Conservation (phyloP, 208 protist species). For the Acanthamoeba healyi region DNA sequence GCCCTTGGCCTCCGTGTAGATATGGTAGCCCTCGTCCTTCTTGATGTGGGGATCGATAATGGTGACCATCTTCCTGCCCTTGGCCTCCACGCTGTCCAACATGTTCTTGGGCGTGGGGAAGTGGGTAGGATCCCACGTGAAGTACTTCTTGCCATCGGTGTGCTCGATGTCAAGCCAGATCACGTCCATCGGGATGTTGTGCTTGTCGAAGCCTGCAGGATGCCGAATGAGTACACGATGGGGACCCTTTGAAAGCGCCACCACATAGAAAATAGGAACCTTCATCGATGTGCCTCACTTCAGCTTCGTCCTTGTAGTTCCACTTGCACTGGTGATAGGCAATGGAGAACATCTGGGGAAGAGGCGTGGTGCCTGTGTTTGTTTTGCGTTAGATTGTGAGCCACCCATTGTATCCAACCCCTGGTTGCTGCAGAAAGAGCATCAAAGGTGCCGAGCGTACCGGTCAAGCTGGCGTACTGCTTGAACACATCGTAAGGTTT, state of each 20-base stretch:
- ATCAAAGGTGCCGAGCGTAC: not conserved
- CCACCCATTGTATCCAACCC: not conserved
- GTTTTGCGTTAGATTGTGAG: no score
- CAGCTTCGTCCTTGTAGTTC: constrained; percentile 95
- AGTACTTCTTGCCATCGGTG: constrained; percentile 98
- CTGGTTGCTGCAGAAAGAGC: no score
- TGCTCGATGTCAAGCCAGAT: constrained; percentile 99
- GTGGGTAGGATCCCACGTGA: constrained; percentile 97
- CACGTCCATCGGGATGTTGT: constrained; percentile 98
- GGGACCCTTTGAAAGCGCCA: not conserved
- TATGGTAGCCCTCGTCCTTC: constrained; percentile 82
- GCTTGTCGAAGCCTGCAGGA: constrained; percentile 93
- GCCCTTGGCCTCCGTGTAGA: constrained; percentile 77
- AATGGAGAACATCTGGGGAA: constrained; percentile 97
- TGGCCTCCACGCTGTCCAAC: constrained; percentile 92
- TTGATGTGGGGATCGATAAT: constrained; percentile 99
- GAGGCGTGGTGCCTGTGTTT: constrained; percentile 89
- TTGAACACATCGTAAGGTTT: constrained; percentile 92
- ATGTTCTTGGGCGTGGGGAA: constrained; percentile 96
- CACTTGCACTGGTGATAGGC: constrained; percentile 97
- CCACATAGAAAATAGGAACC: not conserved
- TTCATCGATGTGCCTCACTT: constrained; percentile 87
- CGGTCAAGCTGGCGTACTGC: constrained; percentile 95
- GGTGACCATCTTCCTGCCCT: constrained; percentile 96
- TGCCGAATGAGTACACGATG: constrained; percentile 89